phyloP scores from a whole-genome alignment of 495 filamentous ascomycete species.

The Hypoxylon subgilvum region DNA sequence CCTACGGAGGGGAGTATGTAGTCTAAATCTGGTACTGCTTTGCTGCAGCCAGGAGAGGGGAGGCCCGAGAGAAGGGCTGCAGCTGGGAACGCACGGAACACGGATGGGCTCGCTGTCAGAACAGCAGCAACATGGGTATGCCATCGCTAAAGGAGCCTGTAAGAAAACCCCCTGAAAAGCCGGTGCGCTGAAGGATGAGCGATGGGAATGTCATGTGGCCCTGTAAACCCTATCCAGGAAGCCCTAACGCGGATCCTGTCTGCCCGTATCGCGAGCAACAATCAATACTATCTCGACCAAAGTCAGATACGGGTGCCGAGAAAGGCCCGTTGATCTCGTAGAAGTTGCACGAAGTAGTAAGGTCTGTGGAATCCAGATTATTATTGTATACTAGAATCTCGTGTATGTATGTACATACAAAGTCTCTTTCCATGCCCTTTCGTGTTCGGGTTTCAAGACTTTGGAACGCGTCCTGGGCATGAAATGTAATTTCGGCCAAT shows the following conservation, averaged over 20 bases:
- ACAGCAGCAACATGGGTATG: not conserved
- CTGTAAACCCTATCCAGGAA: conserved; percentile 35
- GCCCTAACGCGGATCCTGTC: conserved; percentile 22
- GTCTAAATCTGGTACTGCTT: conserved; percentile 13
- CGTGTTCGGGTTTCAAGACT: conserved; percentile 22
- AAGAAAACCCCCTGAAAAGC: conserved; percentile 17
- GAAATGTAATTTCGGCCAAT: conserved; percentile 34
- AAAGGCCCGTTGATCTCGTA: not conserved
- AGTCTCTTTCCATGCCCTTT: not conserved
- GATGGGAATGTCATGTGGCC: conserved; percentile 3
- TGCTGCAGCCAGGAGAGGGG: conserved; percentile 13
- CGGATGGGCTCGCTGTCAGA: conserved; percentile 11
- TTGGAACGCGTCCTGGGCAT: conserved; percentile 25
- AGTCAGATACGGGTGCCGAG: conserved; percentile 1
- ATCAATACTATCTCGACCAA: not conserved
- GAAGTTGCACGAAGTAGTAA: not conserved
- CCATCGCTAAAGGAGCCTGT: conserved; percentile 37
- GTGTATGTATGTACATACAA: not conserved
- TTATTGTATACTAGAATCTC: too few species aligned
- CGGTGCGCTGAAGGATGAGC: conserved; percentile 12
- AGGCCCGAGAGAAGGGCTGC: conserved; percentile 19
- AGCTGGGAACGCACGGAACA: conserved; percentile 30
- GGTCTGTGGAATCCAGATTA: too few species aligned
- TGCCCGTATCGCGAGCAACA: conserved; percentile 4
- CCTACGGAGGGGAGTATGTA: conserved; percentile 25